Evolutionary conservation across 192 early-diverging fungal species (phyloP), one percentile per base, ranked within the genome.

Genomic region (Podila horticola): DNA sequence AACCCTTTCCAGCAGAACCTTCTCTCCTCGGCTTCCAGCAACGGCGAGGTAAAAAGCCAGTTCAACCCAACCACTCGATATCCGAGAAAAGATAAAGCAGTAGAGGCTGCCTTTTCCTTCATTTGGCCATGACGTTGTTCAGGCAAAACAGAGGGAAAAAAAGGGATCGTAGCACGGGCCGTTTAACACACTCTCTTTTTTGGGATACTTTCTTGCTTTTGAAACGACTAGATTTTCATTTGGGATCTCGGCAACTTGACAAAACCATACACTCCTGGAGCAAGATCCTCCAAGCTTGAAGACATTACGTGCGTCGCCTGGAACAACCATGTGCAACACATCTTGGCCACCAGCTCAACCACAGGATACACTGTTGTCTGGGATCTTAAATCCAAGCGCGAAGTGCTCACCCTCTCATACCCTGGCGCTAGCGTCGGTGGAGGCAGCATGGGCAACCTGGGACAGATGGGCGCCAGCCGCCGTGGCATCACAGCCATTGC

Each of bases 321-420:
- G 97, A 99, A 99, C 83, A 90, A 91, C 66, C 92, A 96, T 69
- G 94, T 95, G 36, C 88, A 92, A 64, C 94, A 97, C 68, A 99
- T 99, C 75, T 86, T 99, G 67, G 98, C 95, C 12, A 94, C 94
- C 7, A 94, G 94, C 11, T 94, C 92, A 50, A 94, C 93, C 65
- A 96, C 96, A 62, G 97, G 98, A 51, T 88, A 94, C 70, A 95
- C 96, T 24, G 97, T 97, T 31, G 92, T 99, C 11, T 99, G 97
- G 97, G 98, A 99, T 89, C 86, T 99, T 68, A 88, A 94, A 57
- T 91, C 92, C 57, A 87, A 93, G 55, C 91, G 93, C 50, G 96
- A 99, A 72, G 89, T 97, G 31, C 92, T 97, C 57, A 85, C 89
- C 38, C 88, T 99, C 52, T 84, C 84, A 69, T 88, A 88, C 62